Evolutionary conservation across 2,329 filamentous ascomycete genomes (phyloP), one percentile per base, ranked within the genome.

Genomic region (Chrysoporthe deuterocubensis): DNA sequence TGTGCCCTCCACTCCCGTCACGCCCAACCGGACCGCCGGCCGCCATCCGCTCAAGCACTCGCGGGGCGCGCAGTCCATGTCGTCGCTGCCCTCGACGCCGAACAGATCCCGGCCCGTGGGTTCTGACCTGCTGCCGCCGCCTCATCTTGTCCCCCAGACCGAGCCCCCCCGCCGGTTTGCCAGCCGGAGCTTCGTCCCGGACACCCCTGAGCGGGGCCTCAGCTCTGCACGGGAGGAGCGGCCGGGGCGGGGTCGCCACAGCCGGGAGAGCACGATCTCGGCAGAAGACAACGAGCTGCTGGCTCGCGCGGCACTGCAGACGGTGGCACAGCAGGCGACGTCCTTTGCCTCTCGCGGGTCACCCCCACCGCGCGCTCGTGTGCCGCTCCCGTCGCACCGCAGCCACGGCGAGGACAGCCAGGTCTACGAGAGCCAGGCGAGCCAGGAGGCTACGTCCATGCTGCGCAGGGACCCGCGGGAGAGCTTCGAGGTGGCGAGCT

Each of bases 241-340:
- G 62, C 75, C 76, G 46, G 80, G 82, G 26, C 81, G 81, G 61
- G 84, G 87, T 48, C 87, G 87, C 64, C 89, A 89, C 78, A 94
- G 93, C 77, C 89, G 92, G 69, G 93, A 96, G 77, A 95, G 92
- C 80, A 96, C 93, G 1, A 94, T 96, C 61, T 96, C 93, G 1
- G 90, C 87, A 26, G 85, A 85, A 67, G 85, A 89, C 67, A 86
- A 85, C 62, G 87, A 84, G 72, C 85, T 88, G 73, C 79, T 88
- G 34, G 84, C 84, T 0, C 81, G 85, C 4, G 83, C 86, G 68
- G 85, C 85, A 0, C 73, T 88, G 16, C 80, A 85, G 70, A 84
- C 82, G 0, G 84, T 87, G 13, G 86, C 84, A 1, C 74, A 75
- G 9, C 69, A 70, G 34, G 69, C 71, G n/a, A 61, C 59, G 3